A percentile compares a stretch with the other conserved stretches of the same genome.
Evolutionary conservation across 805 yeast species (phyloP).

Genomic region (Lachancea thermotolerans): DNA sequence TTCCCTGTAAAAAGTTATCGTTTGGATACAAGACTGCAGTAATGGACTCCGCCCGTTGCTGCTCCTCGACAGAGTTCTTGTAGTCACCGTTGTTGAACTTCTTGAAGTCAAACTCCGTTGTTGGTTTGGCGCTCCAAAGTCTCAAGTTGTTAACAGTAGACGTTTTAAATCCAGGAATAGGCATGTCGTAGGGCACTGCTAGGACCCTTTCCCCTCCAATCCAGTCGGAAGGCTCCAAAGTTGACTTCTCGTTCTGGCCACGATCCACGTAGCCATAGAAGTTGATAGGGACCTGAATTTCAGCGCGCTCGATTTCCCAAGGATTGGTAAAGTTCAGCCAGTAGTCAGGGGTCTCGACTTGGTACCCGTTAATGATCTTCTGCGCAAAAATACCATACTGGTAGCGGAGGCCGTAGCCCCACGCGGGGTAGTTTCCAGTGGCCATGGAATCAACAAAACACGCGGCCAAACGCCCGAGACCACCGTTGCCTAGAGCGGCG

Average conservation of each 20-base stretch:
- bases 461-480: conserved; percentile 89
- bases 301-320: conserved; percentile 86
- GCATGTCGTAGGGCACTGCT: conserved; percentile 88
- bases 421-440: conserved; percentile 81
- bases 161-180: conserved; percentile 86
- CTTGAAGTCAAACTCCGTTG: conserved; percentile 83
- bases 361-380: conserved; percentile 84
- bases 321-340: conserved; percentile 88
- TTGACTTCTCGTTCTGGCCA: conserved; percentile 38
- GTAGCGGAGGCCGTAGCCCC: conserved; percentile 95
- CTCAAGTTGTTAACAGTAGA: conserved; percentile 80
- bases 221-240: conserved; percentile 66
- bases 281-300: conserved; percentile 83
- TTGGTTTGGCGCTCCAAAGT: conserved; percentile 85
- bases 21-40: conserved; percentile 92
- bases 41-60: conserved; percentile 85
- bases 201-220: conserved; percentile 81
- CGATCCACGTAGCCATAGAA: conserved; percentile 78
- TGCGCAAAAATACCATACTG: conserved; percentile 92
- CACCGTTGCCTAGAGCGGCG: conserved; percentile 94
- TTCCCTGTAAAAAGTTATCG: conserved; percentile 87
- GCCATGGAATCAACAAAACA: conserved; percentile 87
- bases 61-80: conserved; percentile 71
- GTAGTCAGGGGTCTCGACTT: conserved; percentile 90
- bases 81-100: conserved; percentile 92